Evolutionary conservation across 2,329 filamentous ascomycete genomes (phyloP).

Genomic region (Raffaelea arxii): DNA sequence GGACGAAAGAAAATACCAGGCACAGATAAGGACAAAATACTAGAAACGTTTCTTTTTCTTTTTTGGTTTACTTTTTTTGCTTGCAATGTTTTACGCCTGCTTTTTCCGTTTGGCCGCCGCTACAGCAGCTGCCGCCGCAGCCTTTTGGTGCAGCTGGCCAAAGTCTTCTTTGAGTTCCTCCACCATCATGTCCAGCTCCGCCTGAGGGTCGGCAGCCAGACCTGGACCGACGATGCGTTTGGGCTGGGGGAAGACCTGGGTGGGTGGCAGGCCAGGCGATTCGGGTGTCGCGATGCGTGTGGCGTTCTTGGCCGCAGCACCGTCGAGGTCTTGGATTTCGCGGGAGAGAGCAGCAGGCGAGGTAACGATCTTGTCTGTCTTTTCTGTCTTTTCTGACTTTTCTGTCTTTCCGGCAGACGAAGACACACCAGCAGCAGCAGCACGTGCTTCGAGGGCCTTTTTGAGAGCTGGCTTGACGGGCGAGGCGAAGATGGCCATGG

Average conservation of each 20-base stretch:
- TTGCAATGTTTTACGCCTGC: not conserved
- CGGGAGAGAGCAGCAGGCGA: not conserved
- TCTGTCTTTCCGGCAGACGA: not conserved
- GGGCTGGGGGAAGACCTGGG: conserved; percentile 5
- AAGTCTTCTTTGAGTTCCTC: conserved; percentile 66
- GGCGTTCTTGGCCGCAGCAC: not conserved
- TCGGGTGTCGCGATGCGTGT: not conserved
- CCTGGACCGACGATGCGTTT: conserved; percentile 31
- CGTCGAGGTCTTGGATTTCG: not conserved
- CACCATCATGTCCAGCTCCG: conserved; percentile 69
- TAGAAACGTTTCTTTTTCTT: conserved; percentile 10
- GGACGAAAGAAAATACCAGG: no score
- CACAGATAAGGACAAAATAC: no score
- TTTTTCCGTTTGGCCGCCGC: not conserved
- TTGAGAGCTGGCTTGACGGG: conserved; percentile 57
- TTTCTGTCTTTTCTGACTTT: no score
- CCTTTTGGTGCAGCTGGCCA: conserved; percentile 36
- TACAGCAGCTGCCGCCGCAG: conserved; percentile 16
- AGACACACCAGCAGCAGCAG: conserved; percentile 25
- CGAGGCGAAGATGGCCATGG: conserved; percentile 69
- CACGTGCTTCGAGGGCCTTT: conserved; percentile 48
- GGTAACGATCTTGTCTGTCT: not conserved
- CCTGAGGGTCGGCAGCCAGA: conserved; percentile 64
- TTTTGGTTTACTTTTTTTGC: not conserved
- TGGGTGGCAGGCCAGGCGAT: conserved; percentile 8